Evolutionary conservation across 2,329 filamentous ascomycete genomes (phyloP).

Genomic region (Penicillium oxalicum): DNA sequence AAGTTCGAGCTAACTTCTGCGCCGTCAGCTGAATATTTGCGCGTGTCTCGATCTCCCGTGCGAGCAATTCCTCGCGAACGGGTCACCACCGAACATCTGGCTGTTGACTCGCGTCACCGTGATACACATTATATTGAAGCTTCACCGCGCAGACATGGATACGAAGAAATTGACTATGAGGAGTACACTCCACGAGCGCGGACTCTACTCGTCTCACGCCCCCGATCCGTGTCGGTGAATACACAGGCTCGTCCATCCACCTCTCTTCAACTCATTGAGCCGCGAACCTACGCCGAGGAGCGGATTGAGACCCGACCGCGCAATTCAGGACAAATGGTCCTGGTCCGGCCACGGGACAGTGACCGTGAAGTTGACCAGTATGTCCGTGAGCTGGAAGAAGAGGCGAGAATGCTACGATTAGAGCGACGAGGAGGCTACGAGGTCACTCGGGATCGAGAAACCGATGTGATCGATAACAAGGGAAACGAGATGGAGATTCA

Average conservation of each 20-base stretch:
- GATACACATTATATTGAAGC: slow-evolving; percentile 31
- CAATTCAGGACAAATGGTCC: slow-evolving; percentile 45
- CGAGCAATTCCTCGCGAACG: slow-evolving; percentile 22
- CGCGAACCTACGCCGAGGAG: slow-evolving; percentile 32
- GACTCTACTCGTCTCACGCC: slow-evolving; percentile 24
- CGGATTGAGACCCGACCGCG: slow-evolving; percentile 38
- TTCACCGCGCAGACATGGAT: slow-evolving; percentile 24
- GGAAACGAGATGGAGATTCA: slow-evolving; percentile 48
- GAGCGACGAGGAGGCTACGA: slow-evolving; percentile 44
- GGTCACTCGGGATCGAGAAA: slow-evolving; percentile 23
- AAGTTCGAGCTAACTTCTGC: slow-evolving; percentile 1
- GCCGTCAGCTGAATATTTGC: slow-evolving; percentile 21
- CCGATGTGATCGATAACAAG: slow-evolving; percentile 30
- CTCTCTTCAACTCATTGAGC: slow-evolving; percentile 32
- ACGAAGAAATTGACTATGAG: slow-evolving; percentile 15
- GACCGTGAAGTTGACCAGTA: slow-evolving; percentile 66
- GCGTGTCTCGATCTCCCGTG: slow-evolving; percentile 18
- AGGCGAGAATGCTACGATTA: slow-evolving; percentile 53
- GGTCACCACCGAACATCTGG: slow-evolving; percentile 19
- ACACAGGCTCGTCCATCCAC: slow-evolving; percentile 31
- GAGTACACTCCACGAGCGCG: slow-evolving; percentile 26
- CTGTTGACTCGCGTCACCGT: slow-evolving; percentile 25
- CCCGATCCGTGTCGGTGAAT: slow-evolving; percentile 33
- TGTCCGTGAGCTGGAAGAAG: slow-evolving; percentile 64
- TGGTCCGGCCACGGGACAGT: slow-evolving; percentile 43